Conservation (phyloP, 2,329 filamentous ascomycete species). For the Neobulgaria alba region DNA sequence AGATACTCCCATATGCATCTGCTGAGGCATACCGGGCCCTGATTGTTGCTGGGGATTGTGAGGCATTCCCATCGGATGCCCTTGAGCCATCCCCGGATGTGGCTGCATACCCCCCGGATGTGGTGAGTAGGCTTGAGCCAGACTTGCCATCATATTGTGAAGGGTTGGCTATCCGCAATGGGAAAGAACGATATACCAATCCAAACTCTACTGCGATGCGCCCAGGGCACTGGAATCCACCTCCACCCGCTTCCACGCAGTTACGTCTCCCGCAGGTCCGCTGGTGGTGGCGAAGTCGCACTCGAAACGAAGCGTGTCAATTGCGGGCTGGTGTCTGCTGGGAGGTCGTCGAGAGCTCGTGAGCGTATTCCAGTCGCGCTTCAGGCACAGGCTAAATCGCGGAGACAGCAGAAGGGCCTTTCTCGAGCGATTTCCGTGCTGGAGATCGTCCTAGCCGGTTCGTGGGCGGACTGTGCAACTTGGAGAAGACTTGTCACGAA, state of each 20-base stretch:
- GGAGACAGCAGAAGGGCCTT: constrained; percentile 7
- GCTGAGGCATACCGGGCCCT: constrained; percentile 52
- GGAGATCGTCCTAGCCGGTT: too few relatives aligned
- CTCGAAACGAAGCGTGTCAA: constrained; percentile 5
- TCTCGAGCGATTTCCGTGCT: constrained; percentile 2
- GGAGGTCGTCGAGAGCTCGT: constrained; percentile 5
- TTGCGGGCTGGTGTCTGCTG: constrained; percentile 5
- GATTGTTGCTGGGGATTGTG: constrained; percentile 56
- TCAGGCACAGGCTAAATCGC: constrained; percentile 21
- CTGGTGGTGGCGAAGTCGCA: constrained; percentile 3
- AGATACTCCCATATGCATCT: constrained; percentile 66
- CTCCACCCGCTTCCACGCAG: constrained; percentile 40
- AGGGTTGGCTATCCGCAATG: constrained; percentile 41
- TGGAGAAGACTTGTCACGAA: constrained; percentile 8
- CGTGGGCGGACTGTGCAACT: constrained; percentile 11
- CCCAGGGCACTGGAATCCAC: constrained; percentile 21
- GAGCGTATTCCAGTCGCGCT: constrained; percentile 13
- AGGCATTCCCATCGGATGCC: constrained; percentile 48
- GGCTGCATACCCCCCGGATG: constrained; percentile 64
- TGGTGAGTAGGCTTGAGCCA: constrained; percentile 58
- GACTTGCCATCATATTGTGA: constrained; percentile 61
- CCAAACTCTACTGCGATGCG: constrained; percentile 22
- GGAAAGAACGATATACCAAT: constrained; percentile 43
- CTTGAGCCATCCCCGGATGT: constrained; percentile 57
- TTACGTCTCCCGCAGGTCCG: constrained; percentile 1